A percentile compares a stretch with the other conserved stretches of the same genome.
These are phyloP conservation scores for Calonectria pseudoturangicola DNA, from an alignment of 2,329 filamentous ascomycete genomes.

Conservation along the genomic window DNA sequence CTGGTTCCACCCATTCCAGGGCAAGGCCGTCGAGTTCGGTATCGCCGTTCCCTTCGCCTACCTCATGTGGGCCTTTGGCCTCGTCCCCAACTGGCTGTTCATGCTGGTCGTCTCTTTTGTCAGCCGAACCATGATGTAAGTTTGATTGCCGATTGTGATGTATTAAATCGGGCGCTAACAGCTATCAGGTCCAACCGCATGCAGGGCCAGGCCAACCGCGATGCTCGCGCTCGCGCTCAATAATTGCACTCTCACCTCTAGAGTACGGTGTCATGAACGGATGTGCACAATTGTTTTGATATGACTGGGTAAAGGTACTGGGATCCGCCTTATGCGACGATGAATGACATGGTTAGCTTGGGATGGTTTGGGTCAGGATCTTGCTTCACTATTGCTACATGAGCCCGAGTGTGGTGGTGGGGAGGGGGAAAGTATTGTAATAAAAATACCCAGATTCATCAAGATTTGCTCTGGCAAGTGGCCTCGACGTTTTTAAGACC, in stretches of 20 bases:
- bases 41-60: slow-evolving; percentile 80
- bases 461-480: slow-evolving; percentile 73
- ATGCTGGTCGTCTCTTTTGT: slow-evolving; percentile 85
- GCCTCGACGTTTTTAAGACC: slow-evolving; percentile 75
- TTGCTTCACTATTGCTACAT: slow-evolving; percentile 45
- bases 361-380: slow-evolving; percentile 40
- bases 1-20: slow-evolving; percentile 85
- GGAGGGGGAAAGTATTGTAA: slow-evolving; percentile 40
- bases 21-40: slow-evolving; percentile 77
- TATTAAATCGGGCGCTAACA: slow-evolving; percentile 48
- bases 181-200: slow-evolving; percentile 62
- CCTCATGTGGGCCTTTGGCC: slow-evolving; percentile 78
- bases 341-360: slow-evolving; percentile 39
- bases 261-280: slow-evolving; percentile 36
- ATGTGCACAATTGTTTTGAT: slow-evolving; percentile 37
- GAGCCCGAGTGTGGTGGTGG: slow-evolving; percentile 37
- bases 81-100: slow-evolving; percentile 84
- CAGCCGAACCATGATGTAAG: slow-evolving; percentile 86
- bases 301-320: slow-evolving; percentile 41
- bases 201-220: slow-evolving; percentile 46
- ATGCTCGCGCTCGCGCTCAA: slow-evolving; percentile 36
- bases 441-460: slow-evolving; percentile 46
- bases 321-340: slow-evolving; percentile 41
- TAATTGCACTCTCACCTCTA: slow-evolving; percentile 41
- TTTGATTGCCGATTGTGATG: slow-evolving; percentile 44